A percentile compares a stretch with the other conserved stretches of the same genome.
Evolutionary conservation across 257 asterid species (phyloP).

Genomic region (Salvia splendens): DNA sequence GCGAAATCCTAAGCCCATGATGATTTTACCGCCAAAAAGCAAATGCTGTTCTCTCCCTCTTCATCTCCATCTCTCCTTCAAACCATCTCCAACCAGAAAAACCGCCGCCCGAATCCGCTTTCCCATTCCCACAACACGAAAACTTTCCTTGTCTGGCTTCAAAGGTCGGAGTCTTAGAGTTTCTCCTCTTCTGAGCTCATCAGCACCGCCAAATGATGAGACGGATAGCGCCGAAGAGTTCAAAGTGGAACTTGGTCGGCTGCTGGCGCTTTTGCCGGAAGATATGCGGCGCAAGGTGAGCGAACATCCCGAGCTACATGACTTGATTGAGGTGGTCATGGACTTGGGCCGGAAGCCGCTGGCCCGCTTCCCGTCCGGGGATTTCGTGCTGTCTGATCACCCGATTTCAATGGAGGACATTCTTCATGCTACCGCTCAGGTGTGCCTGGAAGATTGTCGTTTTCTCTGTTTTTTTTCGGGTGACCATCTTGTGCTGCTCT

Average conservation of each 20-base stretch:
- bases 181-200: conserved; percentile 25
- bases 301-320: conserved; percentile 69
- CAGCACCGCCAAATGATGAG: conserved; percentile 28
- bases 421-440: conserved; percentile 72
- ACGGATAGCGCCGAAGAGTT: conserved; percentile 51
- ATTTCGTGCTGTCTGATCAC: conserved; percentile 69
- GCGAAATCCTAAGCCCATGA: conserved; percentile 15
- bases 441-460: conserved; percentile 17
- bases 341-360: conserved; percentile 94
- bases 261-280: conserved; percentile 76
- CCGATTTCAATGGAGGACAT: conserved; percentile 73
- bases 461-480: not conserved
- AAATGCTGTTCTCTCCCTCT: conserved; percentile 36
- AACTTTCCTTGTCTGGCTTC: conserved; percentile 15
- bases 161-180: conserved; percentile 20
- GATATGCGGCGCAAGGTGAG: conserved; percentile 70
- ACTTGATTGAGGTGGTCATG: conserved; percentile 92
- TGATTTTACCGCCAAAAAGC: conserved; percentile 50
- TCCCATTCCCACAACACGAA: conserved; percentile 1
- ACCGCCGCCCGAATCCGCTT: conserved; percentile 21
- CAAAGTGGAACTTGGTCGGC: conserved; percentile 65
- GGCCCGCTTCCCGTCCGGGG: conserved; percentile 93
- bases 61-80: conserved; percentile 26
- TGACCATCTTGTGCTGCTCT: conserved; percentile 1
- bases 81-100: conserved; percentile 6